phyloP scores from a whole-genome alignment of 257 asterid genomes.

The Primulina huaijiensis region DNA sequence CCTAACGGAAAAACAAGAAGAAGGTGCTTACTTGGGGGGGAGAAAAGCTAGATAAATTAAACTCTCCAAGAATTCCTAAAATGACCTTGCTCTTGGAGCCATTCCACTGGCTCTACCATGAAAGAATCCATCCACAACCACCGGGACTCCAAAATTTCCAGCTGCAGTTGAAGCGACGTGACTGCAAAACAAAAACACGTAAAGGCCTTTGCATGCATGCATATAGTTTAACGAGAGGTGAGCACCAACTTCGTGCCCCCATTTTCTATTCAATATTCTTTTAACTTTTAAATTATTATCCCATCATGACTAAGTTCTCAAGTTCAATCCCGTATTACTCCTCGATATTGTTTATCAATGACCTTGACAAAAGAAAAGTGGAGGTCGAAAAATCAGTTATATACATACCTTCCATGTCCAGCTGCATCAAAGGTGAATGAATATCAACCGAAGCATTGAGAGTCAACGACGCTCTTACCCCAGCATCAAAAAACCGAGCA shows the following conservation, averaged over 20 bases:
- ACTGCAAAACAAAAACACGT: constrained; percentile 36
- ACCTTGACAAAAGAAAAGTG: not conserved
- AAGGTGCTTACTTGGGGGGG: constrained; percentile 45
- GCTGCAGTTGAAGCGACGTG: constrained; percentile 97
- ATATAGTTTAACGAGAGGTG: not conserved
- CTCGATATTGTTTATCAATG: no score
- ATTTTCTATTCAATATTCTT: no score
- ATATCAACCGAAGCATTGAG: constrained; percentile 58
- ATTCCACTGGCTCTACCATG: constrained; percentile 89
- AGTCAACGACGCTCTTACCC: constrained; percentile 54
- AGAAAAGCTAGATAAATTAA: not conserved
- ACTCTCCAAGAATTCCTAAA: not conserved
- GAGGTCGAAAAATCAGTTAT: not conserved
- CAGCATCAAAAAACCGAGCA: constrained; percentile 73
- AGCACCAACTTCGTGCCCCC: no score
- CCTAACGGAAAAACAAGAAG: not conserved
- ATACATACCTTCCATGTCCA: constrained; percentile 85
- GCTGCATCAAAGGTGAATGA: constrained; percentile 67
- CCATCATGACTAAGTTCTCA: no score
- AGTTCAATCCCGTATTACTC: no score
- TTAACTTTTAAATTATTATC: no score
- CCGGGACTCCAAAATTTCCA: constrained; percentile 84
- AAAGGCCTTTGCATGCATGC: not conserved
- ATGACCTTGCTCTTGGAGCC: constrained; percentile 96
- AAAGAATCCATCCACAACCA: constrained; percentile 75